Conservation (phyloP, 495 filamentous ascomycete genomes). For the Entonaema liquescens region DNA sequence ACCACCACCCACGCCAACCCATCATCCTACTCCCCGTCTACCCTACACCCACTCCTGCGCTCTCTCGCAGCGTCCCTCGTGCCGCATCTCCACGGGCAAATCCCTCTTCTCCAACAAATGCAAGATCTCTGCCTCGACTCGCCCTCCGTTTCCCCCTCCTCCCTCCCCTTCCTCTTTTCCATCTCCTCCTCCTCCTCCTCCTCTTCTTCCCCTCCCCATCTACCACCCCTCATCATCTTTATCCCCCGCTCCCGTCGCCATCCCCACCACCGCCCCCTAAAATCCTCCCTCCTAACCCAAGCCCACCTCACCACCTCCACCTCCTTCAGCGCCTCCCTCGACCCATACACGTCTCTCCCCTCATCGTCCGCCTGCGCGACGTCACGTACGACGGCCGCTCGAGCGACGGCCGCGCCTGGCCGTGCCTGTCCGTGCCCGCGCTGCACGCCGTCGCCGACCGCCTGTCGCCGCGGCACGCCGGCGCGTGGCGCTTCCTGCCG, state of each 20-base stretch:
- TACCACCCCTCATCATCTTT: background rate
- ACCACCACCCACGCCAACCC: slow-evolving; percentile 18
- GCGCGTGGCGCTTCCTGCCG: slow-evolving; percentile 54
- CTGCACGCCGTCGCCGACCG: slow-evolving; percentile 42
- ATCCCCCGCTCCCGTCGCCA: background rate
- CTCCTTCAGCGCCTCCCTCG: background rate
- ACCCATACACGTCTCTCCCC: slow-evolving; percentile 36
- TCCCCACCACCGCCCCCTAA: slow-evolving; percentile 4
- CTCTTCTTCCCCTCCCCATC: background rate
- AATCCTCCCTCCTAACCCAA: slow-evolving; percentile 23
- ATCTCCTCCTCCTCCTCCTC: background rate
- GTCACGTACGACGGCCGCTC: slow-evolving; percentile 12
- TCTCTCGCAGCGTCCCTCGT: slow-evolving; percentile 32
- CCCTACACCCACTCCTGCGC: slow-evolving; percentile 10
- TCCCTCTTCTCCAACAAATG: slow-evolving; percentile 32
- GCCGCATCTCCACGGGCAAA: slow-evolving; percentile 38
- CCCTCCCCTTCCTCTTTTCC: background rate
- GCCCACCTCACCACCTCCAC: slow-evolving; percentile 20
- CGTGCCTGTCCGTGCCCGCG: slow-evolving; percentile 46
- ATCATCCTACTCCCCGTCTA: slow-evolving; percentile 20
- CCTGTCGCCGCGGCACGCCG: slow-evolving; percentile 41
- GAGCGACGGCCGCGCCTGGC: slow-evolving; percentile 38
- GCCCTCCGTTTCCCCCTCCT: background rate
- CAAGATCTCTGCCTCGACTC: slow-evolving; percentile 30
- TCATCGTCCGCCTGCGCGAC: slow-evolving; percentile 39